Percentiles rank a stretch among this genome's conserved stretches.
These are phyloP conservation scores for Ajuga chamaepitys DNA, from an alignment of 257 asterid genomes.

Conservation along the genomic window DNA sequence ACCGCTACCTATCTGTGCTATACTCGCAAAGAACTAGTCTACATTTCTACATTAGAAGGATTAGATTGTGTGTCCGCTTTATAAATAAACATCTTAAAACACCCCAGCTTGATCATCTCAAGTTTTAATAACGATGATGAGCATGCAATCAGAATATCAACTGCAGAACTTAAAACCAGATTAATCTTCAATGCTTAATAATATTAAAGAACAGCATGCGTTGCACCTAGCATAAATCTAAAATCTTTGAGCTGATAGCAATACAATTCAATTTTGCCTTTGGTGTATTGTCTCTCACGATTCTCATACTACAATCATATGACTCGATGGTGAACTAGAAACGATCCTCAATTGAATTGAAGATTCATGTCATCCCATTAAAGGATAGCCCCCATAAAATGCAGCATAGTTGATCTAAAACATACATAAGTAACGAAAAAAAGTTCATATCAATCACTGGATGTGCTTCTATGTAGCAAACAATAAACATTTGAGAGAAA, in stretches of 20 bases:
- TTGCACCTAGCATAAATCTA: neutral
- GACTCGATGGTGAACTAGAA: neutral
- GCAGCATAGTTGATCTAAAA: neutral
- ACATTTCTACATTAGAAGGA: neutral
- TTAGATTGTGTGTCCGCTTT: neutral
- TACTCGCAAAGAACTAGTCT: neutral
- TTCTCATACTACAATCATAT: neutral
- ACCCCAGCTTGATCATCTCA: neutral
- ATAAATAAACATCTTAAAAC: neutral
- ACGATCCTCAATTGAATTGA: neutral
- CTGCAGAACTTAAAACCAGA: neutral
- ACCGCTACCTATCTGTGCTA: neutral
- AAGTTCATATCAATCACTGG: neutral
- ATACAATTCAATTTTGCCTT: neutral
- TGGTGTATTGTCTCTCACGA: neutral
- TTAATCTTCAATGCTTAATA: neutral
- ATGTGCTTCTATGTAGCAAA: neutral
- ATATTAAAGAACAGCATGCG: neutral
- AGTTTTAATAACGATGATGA: neutral
- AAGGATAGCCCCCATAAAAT: neutral
- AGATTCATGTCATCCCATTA: neutral
- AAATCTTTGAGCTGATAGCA: too few relatives aligned
- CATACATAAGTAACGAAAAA: neutral
- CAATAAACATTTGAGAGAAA: neutral
- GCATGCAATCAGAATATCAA: neutral